Percentiles rank a stretch among this genome's conserved stretches.
phyloP scores from a whole-genome alignment of 2,329 filamentous ascomycete species.

The Xenosphaeropsis pyriputrescens region DNA sequence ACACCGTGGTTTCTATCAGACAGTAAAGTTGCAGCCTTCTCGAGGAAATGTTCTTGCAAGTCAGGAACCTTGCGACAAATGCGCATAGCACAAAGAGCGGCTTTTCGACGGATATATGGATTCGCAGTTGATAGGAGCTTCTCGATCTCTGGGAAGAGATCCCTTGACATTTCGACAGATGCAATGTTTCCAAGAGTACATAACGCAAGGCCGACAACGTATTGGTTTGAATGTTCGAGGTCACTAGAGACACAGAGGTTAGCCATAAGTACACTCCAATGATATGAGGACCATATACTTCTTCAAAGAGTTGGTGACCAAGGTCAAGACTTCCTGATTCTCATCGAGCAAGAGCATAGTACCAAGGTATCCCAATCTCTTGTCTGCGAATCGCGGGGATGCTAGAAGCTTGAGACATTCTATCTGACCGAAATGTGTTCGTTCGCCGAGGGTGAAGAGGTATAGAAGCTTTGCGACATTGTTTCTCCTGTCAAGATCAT shows the following conservation, averaged over 20 bases:
- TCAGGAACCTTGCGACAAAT: slow-evolving; percentile 98
- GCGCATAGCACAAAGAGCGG: slow-evolving; percentile 95
- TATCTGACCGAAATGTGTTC: slow-evolving; percentile 98
- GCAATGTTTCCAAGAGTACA: slow-evolving; percentile 97
- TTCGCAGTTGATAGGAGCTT: slow-evolving; percentile 83
- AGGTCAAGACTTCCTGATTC: slow-evolving; percentile 93
- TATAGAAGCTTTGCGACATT: slow-evolving; percentile 98
- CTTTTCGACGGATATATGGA: slow-evolving; percentile 96
- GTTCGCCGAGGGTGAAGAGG: slow-evolving; percentile 91
- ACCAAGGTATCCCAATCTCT: slow-evolving; percentile 85
- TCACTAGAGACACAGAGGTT: slow-evolving; percentile 44
- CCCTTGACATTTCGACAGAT: slow-evolving; percentile 94
- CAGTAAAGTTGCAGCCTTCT: slow-evolving; percentile 78
- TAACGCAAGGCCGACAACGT: slow-evolving; percentile 89
- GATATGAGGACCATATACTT: slow-evolving; percentile 45
- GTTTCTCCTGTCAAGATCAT: slow-evolving; percentile 55
- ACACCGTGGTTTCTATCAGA: slow-evolving; percentile 95
- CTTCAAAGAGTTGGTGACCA: slow-evolving; percentile 95
- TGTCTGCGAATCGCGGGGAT: slow-evolving; percentile 94
- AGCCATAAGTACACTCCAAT: background rate
- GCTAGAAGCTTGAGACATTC: slow-evolving; percentile 96
- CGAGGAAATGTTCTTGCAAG: slow-evolving; percentile 89
- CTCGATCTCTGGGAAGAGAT: slow-evolving; percentile 93
- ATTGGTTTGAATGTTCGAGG: slow-evolving; percentile 93
- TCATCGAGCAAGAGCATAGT: slow-evolving; percentile 94